These are phyloP conservation scores for Phytophthora tubulina DNA, from an alignment of 352 stramenopile species.

Conservation along the genomic window DNA sequence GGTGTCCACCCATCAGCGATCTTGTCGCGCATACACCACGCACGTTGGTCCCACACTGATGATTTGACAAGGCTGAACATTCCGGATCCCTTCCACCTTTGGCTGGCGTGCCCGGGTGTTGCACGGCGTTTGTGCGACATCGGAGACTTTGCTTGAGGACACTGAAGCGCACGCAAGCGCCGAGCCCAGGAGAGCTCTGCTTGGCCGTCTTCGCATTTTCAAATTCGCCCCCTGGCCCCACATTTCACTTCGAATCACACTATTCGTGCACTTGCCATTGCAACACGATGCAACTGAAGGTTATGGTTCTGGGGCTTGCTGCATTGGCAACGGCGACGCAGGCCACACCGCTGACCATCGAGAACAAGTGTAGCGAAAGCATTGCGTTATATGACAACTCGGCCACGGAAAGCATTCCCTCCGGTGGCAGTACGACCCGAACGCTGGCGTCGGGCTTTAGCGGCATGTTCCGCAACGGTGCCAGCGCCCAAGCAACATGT, in stretches of 20 bases:
- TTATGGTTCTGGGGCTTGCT: constrained; percentile 5
- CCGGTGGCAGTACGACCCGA: constrained; percentile 44
- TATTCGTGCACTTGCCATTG: constrained; percentile 5
- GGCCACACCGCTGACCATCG: constrained; percentile 48
- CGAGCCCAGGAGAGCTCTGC: no score
- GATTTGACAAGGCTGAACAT: constrained; percentile 28
- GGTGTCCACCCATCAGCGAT: constrained; percentile 29
- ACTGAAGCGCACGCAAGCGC: constrained; percentile 33
- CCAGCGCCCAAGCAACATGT: constrained; percentile 49
- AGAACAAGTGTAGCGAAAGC: constrained; percentile 54
- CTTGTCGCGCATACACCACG: constrained; percentile 19
- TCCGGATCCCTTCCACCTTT: constrained; percentile 17
- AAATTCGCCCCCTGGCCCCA: constrained; percentile 15
- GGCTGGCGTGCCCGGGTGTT: neutral
- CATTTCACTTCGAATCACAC: neutral
- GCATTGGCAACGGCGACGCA: constrained; percentile 28
- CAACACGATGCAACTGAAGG: constrained; percentile 22
- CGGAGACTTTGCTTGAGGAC: constrained; percentile 12
- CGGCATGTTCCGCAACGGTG: constrained; percentile 67
- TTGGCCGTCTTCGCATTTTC: constrained; percentile 12
- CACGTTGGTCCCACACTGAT: constrained; percentile 29
- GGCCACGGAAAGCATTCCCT: constrained; percentile 48
- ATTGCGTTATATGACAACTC: constrained; percentile 69
- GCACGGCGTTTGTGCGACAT: neutral
- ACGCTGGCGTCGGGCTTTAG: constrained; percentile 49